Percentiles rank a stretch among this genome's conserved stretches.
phyloP scores from a whole-genome alignment of 1,284 basidiomycete genomes.

The Cutaneotrichosporon mucoides region DNA sequence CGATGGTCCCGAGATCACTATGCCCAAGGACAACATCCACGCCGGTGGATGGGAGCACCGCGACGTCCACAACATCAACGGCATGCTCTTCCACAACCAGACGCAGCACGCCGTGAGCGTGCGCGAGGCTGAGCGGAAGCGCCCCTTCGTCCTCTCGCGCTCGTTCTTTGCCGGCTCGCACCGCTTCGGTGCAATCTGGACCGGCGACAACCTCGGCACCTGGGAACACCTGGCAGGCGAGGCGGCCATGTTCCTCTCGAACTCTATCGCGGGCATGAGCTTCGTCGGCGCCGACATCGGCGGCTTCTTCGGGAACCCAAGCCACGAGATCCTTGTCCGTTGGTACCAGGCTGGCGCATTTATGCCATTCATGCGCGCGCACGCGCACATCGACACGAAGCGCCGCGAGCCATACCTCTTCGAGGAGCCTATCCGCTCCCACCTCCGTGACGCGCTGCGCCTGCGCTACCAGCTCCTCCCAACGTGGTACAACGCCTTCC shows the following conservation, averaged over 20 bases:
- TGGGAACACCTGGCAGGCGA: slow-evolving; percentile 95
- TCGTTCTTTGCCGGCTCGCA: slow-evolving; percentile 95
- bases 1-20: slow-evolving; percentile 96
- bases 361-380: slow-evolving; percentile 96
- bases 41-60: slow-evolving; percentile 93
- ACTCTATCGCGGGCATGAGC: slow-evolving; percentile 87
- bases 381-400: slow-evolving; percentile 98
- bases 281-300: slow-evolving; percentile 95
- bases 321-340: slow-evolving; percentile 86
- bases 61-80: slow-evolving; percentile 61
- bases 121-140: slow-evolving; percentile 67
- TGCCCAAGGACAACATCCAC: slow-evolving; percentile 91
- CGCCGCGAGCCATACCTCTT: slow-evolving; percentile 91
- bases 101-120: slow-evolving; percentile 77
- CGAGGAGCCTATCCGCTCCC: slow-evolving; percentile 79
- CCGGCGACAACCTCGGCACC: slow-evolving; percentile 93
- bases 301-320: slow-evolving; percentile 98
- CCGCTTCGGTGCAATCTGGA: slow-evolving; percentile 96
- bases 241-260: slow-evolving; percentile 87
- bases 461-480: slow-evolving; percentile 85
- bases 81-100: slow-evolving; percentile 62
- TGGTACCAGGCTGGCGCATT: slow-evolving; percentile 98
- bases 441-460: slow-evolving; percentile 72
- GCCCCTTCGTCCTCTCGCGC: slow-evolving; percentile 93
- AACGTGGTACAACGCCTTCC: slow-evolving; percentile 97